Conservation (phyloP, 2,329 filamentous ascomycete species). For the Ophiosphaerella narmari region DNA sequence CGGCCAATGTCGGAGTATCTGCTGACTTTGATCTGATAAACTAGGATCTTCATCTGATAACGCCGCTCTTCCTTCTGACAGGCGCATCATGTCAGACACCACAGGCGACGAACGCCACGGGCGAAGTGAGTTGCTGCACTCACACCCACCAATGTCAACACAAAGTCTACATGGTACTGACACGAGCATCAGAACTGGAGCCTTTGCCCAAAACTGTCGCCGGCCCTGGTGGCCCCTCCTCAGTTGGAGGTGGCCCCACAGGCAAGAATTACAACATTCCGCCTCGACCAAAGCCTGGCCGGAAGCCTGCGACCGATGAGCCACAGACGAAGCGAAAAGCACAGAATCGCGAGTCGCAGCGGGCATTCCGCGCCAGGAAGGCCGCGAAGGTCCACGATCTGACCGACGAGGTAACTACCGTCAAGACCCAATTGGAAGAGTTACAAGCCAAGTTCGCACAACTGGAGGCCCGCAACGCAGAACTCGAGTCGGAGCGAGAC, state of each 20-base stretch:
- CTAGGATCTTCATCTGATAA: no score
- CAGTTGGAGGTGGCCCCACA: constrained; percentile 45
- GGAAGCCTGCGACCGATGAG: constrained; percentile 92
- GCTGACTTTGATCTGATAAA: no score
- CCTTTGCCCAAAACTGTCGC: no score
- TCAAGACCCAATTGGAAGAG: constrained; percentile 15
- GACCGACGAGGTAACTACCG: constrained; percentile 36
- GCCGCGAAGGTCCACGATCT: constrained; percentile 79
- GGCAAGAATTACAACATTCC: constrained; percentile 46
- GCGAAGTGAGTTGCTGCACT: no score
- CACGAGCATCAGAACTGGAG: no score
- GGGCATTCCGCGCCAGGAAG: constrained; percentile 85
- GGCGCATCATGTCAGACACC: no score
- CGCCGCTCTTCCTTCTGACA: no score
- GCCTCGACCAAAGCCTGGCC: constrained; percentile 67
- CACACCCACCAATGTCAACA: no score
- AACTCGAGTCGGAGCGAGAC: constrained; percentile 11
- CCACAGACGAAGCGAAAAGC: constrained; percentile 91
- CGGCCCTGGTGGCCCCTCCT: constrained; percentile 25
- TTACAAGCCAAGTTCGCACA: constrained; percentile 5
- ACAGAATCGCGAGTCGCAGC: constrained; percentile 90
- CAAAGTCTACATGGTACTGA: no score
- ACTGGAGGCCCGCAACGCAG: constrained; percentile 12
- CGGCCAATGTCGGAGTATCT: no score
- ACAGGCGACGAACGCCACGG: no score